Conservation (phyloP, 371 early-diverging fungal genomes). For the Mortierella sp. region DNA sequence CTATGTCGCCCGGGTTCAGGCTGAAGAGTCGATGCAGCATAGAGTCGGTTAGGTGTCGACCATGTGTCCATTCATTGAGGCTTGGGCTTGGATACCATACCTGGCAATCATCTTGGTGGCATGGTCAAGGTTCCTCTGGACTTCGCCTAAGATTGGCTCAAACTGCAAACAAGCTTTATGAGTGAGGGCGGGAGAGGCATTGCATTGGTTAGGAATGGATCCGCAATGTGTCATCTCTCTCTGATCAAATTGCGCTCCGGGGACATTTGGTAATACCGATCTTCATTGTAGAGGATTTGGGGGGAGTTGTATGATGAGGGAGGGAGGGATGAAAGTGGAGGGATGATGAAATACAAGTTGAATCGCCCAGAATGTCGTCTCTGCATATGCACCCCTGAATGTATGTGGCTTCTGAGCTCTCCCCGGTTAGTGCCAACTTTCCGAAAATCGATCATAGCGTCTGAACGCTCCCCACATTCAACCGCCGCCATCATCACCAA, state of each 20-base stretch:
- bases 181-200: too few relatives aligned
- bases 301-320: neutral
- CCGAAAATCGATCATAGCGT: too few relatives aligned
- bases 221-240: too few relatives aligned
- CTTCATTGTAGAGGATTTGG: conserved; percentile 13
- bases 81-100: conserved; percentile 8
- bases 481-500: neutral
- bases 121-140: conserved; percentile 55
- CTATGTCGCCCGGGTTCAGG: conserved; percentile 65
- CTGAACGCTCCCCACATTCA: too few relatives aligned
- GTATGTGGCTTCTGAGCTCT: too few relatives aligned
- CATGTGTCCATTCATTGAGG: neutral
- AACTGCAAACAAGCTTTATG: conserved; percentile 35
- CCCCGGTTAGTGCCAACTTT: too few relatives aligned
- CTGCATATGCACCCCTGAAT: too few relatives aligned
- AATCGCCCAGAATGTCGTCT: too few relatives aligned
- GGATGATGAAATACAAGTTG: too few relatives aligned
- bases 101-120: conserved; percentile 28
- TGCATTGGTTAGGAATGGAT: too few relatives aligned
- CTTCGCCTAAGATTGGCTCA: conserved; percentile 57
- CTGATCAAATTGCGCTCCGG: too few relatives aligned
- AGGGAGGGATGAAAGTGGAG: neutral
- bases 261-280: too few relatives aligned
- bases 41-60: neutral
- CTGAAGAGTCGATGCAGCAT: conserved; percentile 31